phyloP scores from a whole-genome alignment of 805 yeast species.

The Tetrapisispora nanseiensis region DNA sequence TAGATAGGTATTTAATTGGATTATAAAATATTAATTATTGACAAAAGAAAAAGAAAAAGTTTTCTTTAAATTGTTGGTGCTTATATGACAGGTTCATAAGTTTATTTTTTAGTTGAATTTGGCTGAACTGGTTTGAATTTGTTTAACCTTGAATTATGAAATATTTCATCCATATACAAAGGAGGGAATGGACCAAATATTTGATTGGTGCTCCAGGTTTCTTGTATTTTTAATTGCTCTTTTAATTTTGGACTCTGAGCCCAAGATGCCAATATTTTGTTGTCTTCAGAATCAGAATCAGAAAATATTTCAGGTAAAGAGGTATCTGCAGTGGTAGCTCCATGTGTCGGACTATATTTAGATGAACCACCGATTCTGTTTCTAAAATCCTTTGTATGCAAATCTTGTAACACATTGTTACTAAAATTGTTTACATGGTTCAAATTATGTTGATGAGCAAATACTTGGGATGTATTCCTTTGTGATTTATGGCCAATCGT shows the following conservation, averaged over 20 bases:
- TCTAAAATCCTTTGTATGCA: constrained; percentile 26
- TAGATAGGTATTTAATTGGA: neutral
- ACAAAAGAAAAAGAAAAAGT: too few relatives aligned
- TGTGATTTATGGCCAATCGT: neutral
- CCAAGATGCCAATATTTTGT: constrained; percentile 46
- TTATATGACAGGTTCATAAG: neutral
- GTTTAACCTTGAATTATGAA: constrained; percentile 40
- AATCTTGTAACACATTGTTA: constrained; percentile 18
- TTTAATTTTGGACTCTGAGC: constrained; percentile 50
- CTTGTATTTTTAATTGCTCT: constrained; percentile 36
- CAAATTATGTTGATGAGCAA: neutral
- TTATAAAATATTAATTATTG: neutral
- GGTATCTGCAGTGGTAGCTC: constrained; percentile 9
- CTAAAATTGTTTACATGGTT: neutral
- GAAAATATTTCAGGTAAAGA: constrained; percentile 39
- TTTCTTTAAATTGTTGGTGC: neutral
- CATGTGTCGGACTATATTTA: constrained; percentile 1
- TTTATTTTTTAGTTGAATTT: constrained; percentile 28
- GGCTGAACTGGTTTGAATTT: constrained; percentile 47
- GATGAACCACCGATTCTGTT: constrained; percentile 15
- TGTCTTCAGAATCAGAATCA: constrained; percentile 45
- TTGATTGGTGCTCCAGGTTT: constrained; percentile 50
- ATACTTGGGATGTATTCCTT: neutral
- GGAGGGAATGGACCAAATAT: constrained; percentile 72
- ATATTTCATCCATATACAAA: constrained; percentile 59